Evolutionary conservation across 805 yeast genomes (phyloP).

Genomic region (Barnettozyma pratensis): DNA sequence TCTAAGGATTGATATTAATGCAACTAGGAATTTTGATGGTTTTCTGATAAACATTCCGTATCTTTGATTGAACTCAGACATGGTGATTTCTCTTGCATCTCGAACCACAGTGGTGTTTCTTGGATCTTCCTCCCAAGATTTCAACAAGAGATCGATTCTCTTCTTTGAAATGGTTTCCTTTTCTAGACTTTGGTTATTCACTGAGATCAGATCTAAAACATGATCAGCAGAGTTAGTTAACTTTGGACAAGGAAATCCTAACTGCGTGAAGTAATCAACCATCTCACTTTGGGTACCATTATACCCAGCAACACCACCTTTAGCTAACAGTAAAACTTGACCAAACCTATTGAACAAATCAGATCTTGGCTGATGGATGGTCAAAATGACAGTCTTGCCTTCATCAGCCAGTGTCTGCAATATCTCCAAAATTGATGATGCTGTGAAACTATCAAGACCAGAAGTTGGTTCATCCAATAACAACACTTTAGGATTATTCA

Average conservation of each 20-base stretch:
- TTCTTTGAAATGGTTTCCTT: constrained; percentile 14
- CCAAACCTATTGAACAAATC: constrained; percentile 65
- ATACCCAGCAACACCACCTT: constrained; percentile 72
- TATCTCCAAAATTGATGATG: constrained; percentile 62
- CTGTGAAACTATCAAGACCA: constrained; percentile 79
- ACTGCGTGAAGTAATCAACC: constrained; percentile 39
- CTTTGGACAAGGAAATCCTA: constrained; percentile 55
- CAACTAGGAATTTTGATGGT: constrained; percentile 16
- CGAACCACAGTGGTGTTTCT: neutral
- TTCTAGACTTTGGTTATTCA: constrained; percentile 17
- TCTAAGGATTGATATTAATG: constrained; percentile 16
- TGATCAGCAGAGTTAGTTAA: constrained; percentile 72
- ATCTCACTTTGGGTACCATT: constrained; percentile 54
- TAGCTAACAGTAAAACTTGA: constrained; percentile 63
- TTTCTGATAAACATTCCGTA: constrained; percentile 14
- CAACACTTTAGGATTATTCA: constrained; percentile 67
- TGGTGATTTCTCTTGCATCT: constrained; percentile 4
- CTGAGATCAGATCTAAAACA: constrained; percentile 65
- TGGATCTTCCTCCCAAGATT: constrained; percentile 12
- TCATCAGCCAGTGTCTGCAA: constrained; percentile 52
- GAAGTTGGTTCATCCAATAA: constrained; percentile 88
- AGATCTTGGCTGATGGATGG: constrained; percentile 85
- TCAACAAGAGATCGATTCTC: constrained; percentile 13
- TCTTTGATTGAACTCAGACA: constrained; percentile 9
- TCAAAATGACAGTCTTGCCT: constrained; percentile 66